These are phyloP conservation scores for Pestalotiopsis fici DNA, from an alignment of 2,329 filamentous ascomycete species.

Conservation along the genomic window DNA sequence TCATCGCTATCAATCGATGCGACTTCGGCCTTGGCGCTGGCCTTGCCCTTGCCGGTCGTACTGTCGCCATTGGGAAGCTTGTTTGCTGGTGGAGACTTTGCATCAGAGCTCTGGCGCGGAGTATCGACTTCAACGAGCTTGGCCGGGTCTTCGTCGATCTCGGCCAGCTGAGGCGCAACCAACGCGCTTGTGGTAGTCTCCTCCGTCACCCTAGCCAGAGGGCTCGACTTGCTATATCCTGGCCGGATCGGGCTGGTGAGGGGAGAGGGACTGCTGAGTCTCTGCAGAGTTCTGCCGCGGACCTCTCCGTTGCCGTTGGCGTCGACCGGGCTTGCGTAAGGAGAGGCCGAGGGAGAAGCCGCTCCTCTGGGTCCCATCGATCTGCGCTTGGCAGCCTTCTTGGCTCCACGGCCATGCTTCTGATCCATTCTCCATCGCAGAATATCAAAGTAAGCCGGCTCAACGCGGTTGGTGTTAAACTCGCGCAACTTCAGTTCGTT, in stretches of 20 bases:
- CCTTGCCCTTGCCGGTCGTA: slow-evolving; percentile 37
- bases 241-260: slow-evolving; percentile 66
- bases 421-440: slow-evolving; percentile 94
- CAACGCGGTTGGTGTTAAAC: slow-evolving; percentile 86
- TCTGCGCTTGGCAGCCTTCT: slow-evolving; percentile 48
- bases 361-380: slow-evolving; percentile 44
- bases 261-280: slow-evolving; percentile 65
- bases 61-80: slow-evolving; percentile 32
- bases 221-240: slow-evolving; percentile 68
- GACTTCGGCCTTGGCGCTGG: slow-evolving; percentile 29
- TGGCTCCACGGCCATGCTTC: slow-evolving; percentile 74
- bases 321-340: slow-evolving; percentile 68
- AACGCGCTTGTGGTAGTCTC: slow-evolving; percentile 45
- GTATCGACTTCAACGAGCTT: slow-evolving; percentile 60
- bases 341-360: slow-evolving; percentile 50
- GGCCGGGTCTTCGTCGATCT: background rate
- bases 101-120: slow-evolving; percentile 49
- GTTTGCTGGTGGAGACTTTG: slow-evolving; percentile 25
- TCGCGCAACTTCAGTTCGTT: slow-evolving; percentile 89
- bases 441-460: slow-evolving; percentile 93
- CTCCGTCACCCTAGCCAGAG: slow-evolving; percentile 74
- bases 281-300: slow-evolving; percentile 72
- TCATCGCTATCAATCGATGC: slow-evolving; percentile 42
- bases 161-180: slow-evolving; percentile 13
- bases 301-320: slow-evolving; percentile 55